phyloP scores from a whole-genome alignment of 1,139 yeast genomes.

The Yamadazyma trypodendri region DNA sequence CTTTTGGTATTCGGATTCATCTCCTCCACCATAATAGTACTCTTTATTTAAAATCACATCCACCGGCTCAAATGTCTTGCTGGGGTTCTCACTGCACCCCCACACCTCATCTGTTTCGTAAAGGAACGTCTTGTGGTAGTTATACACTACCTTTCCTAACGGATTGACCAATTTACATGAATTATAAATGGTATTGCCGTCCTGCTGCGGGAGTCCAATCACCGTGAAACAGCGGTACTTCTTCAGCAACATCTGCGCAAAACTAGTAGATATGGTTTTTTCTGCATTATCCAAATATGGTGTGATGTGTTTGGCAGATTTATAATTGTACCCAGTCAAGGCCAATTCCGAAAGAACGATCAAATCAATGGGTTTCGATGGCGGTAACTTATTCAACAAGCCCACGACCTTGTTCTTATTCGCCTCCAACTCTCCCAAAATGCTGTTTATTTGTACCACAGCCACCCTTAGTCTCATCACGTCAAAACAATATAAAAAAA shows the following conservation, averaged over 20 bases:
- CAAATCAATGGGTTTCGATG: conserved; percentile 46
- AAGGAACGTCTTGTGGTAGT: conserved; percentile 76
- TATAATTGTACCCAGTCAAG: conserved; percentile 79
- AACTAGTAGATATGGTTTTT: conserved; percentile 37
- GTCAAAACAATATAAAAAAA: background rate
- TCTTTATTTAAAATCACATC: conserved; percentile 34
- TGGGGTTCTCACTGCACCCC: conserved; percentile 76
- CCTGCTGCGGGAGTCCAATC: conserved; percentile 77
- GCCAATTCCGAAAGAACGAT: conserved; percentile 83
- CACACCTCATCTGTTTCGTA: conserved; percentile 79
- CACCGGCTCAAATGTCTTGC: conserved; percentile 44
- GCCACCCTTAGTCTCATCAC: conserved; percentile 49
- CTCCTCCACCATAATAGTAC: conserved; percentile 16
- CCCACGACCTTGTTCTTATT: conserved; percentile 50
- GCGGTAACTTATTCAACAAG: conserved; percentile 28
- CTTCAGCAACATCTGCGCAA: conserved; percentile 58
- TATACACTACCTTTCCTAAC: conserved; percentile 56
- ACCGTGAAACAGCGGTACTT: conserved; percentile 64
- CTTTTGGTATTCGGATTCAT: background rate
- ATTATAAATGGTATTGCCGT: conserved; percentile 50
- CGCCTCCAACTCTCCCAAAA: conserved; percentile 55
- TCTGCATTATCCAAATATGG: conserved; percentile 54
- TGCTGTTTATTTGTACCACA: conserved; percentile 66
- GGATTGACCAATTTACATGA: conserved; percentile 68
- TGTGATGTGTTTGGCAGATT: conserved; percentile 46